phyloP scores from a whole-genome alignment of 2,329 filamentous ascomycete species.

The Verticillium nonalfalfae region DNA sequence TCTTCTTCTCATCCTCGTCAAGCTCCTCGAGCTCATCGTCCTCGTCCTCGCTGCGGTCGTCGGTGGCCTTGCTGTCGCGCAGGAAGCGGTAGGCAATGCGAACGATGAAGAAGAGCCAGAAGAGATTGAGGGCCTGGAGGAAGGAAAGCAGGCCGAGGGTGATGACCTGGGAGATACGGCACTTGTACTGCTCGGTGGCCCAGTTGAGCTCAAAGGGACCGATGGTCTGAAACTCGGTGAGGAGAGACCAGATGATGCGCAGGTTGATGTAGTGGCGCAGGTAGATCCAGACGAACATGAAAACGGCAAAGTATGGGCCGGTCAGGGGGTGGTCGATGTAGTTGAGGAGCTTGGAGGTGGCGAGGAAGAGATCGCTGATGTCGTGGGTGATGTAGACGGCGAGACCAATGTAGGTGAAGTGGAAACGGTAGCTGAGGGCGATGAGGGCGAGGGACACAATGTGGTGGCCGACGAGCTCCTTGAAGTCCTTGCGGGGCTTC shows the following conservation, averaged over 20 bases:
- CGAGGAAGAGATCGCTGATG: constrained; percentile 91
- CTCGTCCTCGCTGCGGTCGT: constrained; percentile 66
- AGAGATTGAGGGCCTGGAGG: constrained; percentile 70
- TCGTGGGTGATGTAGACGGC: constrained; percentile 94
- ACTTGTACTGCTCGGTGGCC: constrained; percentile 73
- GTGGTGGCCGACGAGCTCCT: constrained; percentile 86
- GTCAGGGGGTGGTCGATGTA: constrained; percentile 77
- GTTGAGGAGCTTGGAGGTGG: constrained; percentile 86
- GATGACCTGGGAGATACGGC: constrained; percentile 61
- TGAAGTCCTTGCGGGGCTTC: constrained; percentile 92
- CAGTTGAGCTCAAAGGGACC: constrained; percentile 73
- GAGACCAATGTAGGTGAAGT: constrained; percentile 92
- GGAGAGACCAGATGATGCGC: constrained; percentile 66
- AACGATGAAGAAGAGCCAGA: constrained; percentile 75
- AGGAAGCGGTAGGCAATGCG: constrained; percentile 69
- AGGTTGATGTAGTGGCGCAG: constrained; percentile 82
- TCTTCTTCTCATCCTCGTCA: constrained; percentile 16
- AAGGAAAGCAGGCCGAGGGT: constrained; percentile 57
- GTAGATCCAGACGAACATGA: constrained; percentile 83
- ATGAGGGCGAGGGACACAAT: constrained; percentile 84
- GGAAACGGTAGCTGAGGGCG: constrained; percentile 83
- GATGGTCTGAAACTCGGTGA: constrained; percentile 68
- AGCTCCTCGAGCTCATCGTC: constrained; percentile 46
- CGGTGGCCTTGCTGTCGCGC: constrained; percentile 52
- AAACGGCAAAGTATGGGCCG: constrained; percentile 77